A percentile compares a stretch with the other conserved stretches of the same genome.
These are phyloP conservation scores for Lactarius tabidus DNA, from an alignment of 768 basidiomycete genomes.

Conservation along the genomic window DNA sequence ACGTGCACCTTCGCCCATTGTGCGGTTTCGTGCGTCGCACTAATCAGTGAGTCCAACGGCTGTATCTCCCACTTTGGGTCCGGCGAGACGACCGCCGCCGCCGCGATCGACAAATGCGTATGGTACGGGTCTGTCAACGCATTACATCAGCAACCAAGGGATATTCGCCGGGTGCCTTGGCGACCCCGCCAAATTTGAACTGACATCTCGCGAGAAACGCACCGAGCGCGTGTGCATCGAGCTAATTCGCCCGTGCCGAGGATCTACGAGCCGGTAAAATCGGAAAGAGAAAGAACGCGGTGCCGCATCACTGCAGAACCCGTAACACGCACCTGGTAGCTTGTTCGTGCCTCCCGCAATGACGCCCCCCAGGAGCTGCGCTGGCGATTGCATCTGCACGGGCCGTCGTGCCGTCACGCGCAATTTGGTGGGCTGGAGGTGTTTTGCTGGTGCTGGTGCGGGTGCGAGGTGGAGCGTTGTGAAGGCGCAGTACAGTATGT, in stretches of 20 bases:
- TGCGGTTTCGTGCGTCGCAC: conserved; percentile 61
- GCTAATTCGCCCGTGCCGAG: conserved; percentile 54
- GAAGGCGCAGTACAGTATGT: conserved; percentile 94
- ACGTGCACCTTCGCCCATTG: conserved; percentile 64
- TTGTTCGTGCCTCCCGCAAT: conserved; percentile 89
- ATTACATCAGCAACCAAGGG: conserved; percentile 34
- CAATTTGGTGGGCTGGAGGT: conserved; percentile 39
- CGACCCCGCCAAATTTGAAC: conserved; percentile 84
- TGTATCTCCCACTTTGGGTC: conserved; percentile 49
- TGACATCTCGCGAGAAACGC: conserved; percentile 73
- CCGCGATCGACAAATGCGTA: conserved; percentile 86
- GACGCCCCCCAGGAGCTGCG: conserved; percentile 53
- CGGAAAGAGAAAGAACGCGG: no score
- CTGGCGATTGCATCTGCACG: conserved; percentile 58
- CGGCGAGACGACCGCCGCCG: conserved; percentile 50
- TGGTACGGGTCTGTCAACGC: conserved; percentile 80
- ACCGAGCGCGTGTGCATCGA: conserved; percentile 54
- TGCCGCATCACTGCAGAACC: conserved; percentile 96
- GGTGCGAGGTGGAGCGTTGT: conserved; percentile 61
- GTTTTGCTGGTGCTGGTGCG: neutral
- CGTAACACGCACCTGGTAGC: conserved; percentile 88
- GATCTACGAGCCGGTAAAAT: conserved; percentile 58
- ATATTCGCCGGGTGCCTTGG: conserved; percentile 73
- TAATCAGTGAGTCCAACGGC: conserved; percentile 64
- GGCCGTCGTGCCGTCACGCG: conserved; percentile 71